Base-by-base conservation (phyloP, 306 rosid genomes). In the Casuarina cunninghamiana region DNA sequence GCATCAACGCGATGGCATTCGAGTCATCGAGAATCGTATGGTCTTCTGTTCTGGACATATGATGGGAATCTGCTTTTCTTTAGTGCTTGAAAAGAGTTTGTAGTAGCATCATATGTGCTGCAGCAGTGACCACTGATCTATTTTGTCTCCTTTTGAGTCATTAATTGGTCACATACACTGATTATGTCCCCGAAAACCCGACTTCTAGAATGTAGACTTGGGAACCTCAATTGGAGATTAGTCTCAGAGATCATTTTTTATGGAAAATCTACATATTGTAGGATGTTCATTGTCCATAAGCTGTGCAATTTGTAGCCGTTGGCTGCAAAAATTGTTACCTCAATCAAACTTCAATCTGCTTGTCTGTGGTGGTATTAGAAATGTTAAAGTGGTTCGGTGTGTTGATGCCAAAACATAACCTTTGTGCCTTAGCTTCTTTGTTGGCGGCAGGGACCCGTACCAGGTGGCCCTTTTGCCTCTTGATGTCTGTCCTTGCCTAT, bases 1-100 rank as follows among this genome's bases (percentile, higher is more conserved):
- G 12, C 43, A 65, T 39, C 48, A 6, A 65, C 17, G n/a, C 7
- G 45, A 6, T 65, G 17, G 44, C 12, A 62, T 62, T 37, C 6
- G 38, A 9, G 45, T 13, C 55, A 16, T 55, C 51, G 44, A 43
- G 57, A 57, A 44, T 32, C 45, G 50, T 26, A 44, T 46, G 21
- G n/a, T 10, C 44, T 68, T 13, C 67, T 51, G 58, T 48, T 13
- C 84, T 17, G 76, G 69, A 55, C 60, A 17, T 32, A 51, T 69
- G 8, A 62, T 3, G 39, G 37, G 71, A 63, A 5, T 43, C 43
- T 54, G n/a, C 38, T 1, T 54, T 41, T 42, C 48, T 73, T 54
- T 61, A 3, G 35, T 12, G 44, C n/a, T 12, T 62, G 19, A 37
- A 12, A 39, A 37, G 43, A 2, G 11, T 63, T 26, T 26, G 32